Conservation (phyloP, 2,329 filamentous ascomycete species). For the Talaromyces sp. region DNA sequence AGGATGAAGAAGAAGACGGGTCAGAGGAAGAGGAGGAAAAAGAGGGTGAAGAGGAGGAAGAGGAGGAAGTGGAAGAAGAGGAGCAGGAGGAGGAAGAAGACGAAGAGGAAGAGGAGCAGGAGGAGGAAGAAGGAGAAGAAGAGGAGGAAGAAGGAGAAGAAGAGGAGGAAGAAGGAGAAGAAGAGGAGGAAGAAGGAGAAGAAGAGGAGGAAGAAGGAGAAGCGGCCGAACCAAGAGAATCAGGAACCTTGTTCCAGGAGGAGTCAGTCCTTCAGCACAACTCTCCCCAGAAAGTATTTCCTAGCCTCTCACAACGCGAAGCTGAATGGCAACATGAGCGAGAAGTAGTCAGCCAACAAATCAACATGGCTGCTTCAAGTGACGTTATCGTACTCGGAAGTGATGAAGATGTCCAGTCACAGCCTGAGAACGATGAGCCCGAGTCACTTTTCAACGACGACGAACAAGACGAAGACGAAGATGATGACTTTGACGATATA, state of each 20-base stretch:
- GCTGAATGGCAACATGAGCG: constrained; percentile 42
- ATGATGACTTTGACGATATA: constrained; percentile 38
- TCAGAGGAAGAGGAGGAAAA: not conserved
- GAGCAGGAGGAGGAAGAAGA: not conserved
- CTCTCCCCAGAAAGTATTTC: not conserved
- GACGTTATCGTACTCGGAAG: constrained; percentile 43
- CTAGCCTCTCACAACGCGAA: constrained; percentile 29
- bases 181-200: not conserved
- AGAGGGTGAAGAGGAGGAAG: constrained; percentile 6
- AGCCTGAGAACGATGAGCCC: constrained; percentile 13
- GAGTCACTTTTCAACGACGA: constrained; percentile 9
- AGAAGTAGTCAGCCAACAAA: constrained; percentile 39
- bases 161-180: constrained; percentile 1
- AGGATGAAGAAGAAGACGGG: not conserved
- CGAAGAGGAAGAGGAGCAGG: constrained; percentile 1
- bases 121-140: not conserved
- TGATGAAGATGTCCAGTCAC: constrained; percentile 21
- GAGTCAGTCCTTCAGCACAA: not conserved
- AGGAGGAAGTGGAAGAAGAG: not conserved
- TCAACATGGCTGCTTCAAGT: constrained; percentile 36
- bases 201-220: not conserved
- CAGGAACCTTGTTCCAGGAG: not conserved
- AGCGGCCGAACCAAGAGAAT: not conserved
- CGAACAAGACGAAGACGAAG: constrained; percentile 9
- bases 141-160: not conserved